Evolutionary conservation across 768 basidiomycete genomes (phyloP).

Genomic region (Asterophora parasitica): DNA sequence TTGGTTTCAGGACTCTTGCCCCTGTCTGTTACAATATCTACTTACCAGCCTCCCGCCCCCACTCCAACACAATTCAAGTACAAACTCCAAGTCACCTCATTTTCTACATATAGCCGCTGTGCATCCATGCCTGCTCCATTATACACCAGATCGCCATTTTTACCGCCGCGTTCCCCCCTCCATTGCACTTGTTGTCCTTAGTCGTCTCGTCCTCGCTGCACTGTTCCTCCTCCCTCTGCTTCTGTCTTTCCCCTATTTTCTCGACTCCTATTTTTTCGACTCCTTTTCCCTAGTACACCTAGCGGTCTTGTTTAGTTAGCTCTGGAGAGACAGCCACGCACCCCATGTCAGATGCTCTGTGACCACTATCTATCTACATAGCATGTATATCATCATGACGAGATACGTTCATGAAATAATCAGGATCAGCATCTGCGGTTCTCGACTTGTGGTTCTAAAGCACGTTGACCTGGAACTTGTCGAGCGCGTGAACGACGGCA

Average conservation of each 20-base stretch:
- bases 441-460: too few species aligned
- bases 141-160: conserved; percentile 11
- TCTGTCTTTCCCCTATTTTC: conserved; percentile 14
- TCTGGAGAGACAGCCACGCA: conserved; percentile 7
- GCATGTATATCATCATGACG: conserved; percentile 25
- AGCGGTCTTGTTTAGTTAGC: conserved; percentile 21
- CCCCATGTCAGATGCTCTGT: conserved; percentile 4
- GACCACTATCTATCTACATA: conserved; percentile 17
- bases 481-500: too few species aligned
- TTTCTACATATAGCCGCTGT: conserved; percentile 4
- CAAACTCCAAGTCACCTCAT: conserved; percentile 11
- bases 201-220: conserved; percentile 15
- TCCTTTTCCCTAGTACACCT: conserved; percentile 14
- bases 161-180: conserved; percentile 14
- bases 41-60: conserved; percentile 14
- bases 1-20: conserved; percentile 17
- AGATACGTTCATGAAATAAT: conserved; percentile 21
- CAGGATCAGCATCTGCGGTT: too few species aligned
- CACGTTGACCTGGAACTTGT: too few species aligned
- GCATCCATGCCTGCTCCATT: background rate
- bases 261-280: conserved; percentile 1
- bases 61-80: conserved; percentile 7
- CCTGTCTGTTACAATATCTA: conserved; percentile 24
- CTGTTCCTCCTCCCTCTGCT: conserved; percentile 4
- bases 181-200: conserved; percentile 9